Percentiles rank a stretch among this genome's conserved stretches.
These are phyloP conservation scores for Salix brachista DNA, from an alignment of 345 rosid genomes.

Conservation along the genomic window DNA sequence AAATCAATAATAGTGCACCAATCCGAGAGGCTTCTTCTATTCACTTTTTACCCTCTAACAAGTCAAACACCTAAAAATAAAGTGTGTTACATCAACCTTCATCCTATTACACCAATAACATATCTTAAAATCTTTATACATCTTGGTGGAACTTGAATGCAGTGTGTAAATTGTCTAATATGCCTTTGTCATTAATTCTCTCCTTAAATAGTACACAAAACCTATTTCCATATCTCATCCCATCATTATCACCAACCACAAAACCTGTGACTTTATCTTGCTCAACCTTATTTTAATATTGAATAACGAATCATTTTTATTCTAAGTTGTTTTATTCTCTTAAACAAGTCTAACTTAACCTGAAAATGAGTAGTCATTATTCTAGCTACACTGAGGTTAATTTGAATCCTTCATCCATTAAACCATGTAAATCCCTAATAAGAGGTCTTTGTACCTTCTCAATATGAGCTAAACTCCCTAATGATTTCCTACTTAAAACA, in stretches of 20 bases:
- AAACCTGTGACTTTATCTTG: neutral
- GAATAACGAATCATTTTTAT: too few relatives aligned
- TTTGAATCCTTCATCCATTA: too few relatives aligned
- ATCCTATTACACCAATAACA: neutral
- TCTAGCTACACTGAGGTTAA: neutral
- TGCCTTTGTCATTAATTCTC: neutral
- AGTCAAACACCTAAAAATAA: neutral
- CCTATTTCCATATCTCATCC: too few relatives aligned
- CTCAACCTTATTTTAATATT: neutral
- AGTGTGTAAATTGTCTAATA: neutral
- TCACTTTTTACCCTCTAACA: neutral
- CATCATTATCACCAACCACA: too few relatives aligned
- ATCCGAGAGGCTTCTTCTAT: too few relatives aligned
- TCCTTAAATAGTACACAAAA: too few relatives aligned
- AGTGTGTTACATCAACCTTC: neutral
- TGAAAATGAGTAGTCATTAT: neutral
- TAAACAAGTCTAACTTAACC: neutral
- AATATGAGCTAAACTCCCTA: accelerated
- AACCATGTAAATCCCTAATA: neutral
- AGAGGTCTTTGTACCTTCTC: neutral
- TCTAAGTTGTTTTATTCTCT: neutral
- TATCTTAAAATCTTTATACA: too few relatives aligned
- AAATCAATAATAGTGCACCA: neutral
- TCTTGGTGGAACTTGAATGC: neutral
- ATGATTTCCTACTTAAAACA: neutral